phyloP scores from a whole-genome alignment of 2,329 filamentous ascomycete genomes.

The Cordyceps pruinosa region DNA sequence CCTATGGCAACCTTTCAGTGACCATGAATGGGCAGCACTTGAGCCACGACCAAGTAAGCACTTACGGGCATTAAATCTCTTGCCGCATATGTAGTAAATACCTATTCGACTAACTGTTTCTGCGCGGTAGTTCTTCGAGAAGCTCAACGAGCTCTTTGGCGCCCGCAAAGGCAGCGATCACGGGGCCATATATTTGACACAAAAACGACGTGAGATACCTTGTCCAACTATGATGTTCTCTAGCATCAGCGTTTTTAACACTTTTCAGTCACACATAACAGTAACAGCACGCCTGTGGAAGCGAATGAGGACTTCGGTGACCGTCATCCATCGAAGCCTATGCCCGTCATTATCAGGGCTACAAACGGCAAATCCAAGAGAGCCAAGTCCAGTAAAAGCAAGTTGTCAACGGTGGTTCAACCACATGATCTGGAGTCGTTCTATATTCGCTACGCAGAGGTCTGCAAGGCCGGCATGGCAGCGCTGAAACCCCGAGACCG shows the following conservation, averaged over 20 bases:
- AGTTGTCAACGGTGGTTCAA: slow-evolving; percentile 76
- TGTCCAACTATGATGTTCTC: background rate
- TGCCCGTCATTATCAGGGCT: slow-evolving; percentile 75
- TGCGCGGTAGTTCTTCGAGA: slow-evolving; percentile 61
- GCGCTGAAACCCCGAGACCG: slow-evolving; percentile 88
- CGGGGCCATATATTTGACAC: slow-evolving; percentile 66
- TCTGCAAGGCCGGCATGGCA: slow-evolving; percentile 84
- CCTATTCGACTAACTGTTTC: slow-evolving; percentile 1
- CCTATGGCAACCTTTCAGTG: background rate
- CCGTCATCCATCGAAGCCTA: slow-evolving; percentile 48
- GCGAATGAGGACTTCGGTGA: slow-evolving; percentile 52
- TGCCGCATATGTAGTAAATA: background rate
- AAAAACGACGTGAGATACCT: slow-evolving; percentile 60
- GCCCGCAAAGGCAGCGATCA: slow-evolving; percentile 61
- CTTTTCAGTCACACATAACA: slow-evolving; percentile 34
- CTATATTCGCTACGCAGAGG: slow-evolving; percentile 78
- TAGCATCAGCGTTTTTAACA: background rate
- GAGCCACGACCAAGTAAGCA: slow-evolving; percentile 34
- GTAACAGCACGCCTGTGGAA: slow-evolving; percentile 35
- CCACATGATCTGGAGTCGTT: slow-evolving; percentile 72
- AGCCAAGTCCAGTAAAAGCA: slow-evolving; percentile 54
- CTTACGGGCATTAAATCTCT: background rate
- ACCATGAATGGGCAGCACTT: slow-evolving; percentile 25
- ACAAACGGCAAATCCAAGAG: slow-evolving; percentile 67
- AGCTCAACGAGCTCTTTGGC: slow-evolving; percentile 61